These are phyloP conservation scores for Gossypium turneri DNA, from an alignment of 345 rosid species.

Conservation along the genomic window DNA sequence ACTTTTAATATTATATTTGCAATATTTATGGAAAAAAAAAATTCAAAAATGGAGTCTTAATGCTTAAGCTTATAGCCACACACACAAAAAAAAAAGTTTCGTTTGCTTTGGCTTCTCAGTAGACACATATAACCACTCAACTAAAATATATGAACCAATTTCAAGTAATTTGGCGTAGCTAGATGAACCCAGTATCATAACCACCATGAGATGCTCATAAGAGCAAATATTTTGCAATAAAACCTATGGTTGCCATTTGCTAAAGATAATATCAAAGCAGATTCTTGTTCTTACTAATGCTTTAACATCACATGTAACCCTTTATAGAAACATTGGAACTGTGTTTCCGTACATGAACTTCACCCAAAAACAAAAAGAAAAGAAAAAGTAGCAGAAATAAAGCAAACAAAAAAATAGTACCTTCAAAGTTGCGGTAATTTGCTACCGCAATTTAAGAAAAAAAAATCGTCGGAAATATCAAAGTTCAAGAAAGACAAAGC, in stretches of 20 bases:
- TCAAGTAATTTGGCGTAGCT: neutral
- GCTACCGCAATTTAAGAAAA: neutral
- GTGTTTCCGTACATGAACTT: neutral
- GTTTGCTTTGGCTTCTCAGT: neutral
- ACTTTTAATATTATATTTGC: neutral
- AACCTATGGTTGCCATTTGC: neutral
- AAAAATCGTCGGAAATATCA: neutral
- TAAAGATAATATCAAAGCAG: neutral
- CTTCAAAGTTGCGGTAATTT: neutral
- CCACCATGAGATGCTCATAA: neutral
- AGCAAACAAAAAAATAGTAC: neutral
- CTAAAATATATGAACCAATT: neutral
- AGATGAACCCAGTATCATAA: neutral
- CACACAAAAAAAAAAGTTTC: neutral
- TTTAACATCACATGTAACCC: conserved; percentile 3
- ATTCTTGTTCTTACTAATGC: neutral
- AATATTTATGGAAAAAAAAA: neutral
- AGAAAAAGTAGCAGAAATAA: neutral
- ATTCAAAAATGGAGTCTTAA: neutral
- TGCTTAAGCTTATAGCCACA: too few relatives aligned
- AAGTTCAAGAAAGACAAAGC: neutral
- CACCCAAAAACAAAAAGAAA: neutral
- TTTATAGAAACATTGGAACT: neutral
- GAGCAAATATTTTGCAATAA: neutral
- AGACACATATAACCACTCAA: neutral